These are phyloP conservation scores for Mortierella claussenii DNA, from an alignment of 192 early-diverging fungal genomes.

Conservation along the genomic window DNA sequence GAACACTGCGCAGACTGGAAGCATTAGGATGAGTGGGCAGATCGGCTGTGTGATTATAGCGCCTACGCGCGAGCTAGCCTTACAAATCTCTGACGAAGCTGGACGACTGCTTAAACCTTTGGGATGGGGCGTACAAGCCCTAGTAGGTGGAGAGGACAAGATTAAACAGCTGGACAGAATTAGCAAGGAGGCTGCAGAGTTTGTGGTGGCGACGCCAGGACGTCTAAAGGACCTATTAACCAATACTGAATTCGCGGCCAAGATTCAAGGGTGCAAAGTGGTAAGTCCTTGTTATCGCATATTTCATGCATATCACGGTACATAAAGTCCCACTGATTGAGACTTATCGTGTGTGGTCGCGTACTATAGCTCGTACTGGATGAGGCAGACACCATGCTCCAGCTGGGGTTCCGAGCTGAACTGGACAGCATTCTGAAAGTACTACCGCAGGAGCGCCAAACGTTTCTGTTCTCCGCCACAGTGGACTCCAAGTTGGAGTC, in stretches of 20 bases:
- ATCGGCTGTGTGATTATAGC: conserved; percentile 82
- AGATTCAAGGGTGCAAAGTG: conserved; percentile 64
- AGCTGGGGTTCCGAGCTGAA: conserved; percentile 91
- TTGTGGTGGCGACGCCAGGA: conserved; percentile 96
- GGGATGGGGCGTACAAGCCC: conserved; percentile 69
- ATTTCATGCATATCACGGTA: no score
- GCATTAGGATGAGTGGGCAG: not conserved
- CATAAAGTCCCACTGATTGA: no score
- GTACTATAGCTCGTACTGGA: conserved; percentile 86
- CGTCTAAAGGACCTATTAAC: conserved; percentile 82
- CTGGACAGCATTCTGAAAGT: conserved; percentile 73
- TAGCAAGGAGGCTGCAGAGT: conserved; percentile 69
- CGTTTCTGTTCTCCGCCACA: conserved; percentile 95
- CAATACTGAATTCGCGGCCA: conserved; percentile 58
- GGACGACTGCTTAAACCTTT: conserved; percentile 64
- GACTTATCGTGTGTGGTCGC: no score
- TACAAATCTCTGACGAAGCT: conserved; percentile 85
- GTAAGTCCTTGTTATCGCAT: no score
- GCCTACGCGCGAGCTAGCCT: conserved; percentile 91
- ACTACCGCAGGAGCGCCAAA: conserved; percentile 80
- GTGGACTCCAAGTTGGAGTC: conserved; percentile 73
- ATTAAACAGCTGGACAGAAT: conserved; percentile 60
- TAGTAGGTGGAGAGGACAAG: conserved; percentile 83
- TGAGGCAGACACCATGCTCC: conserved; percentile 93
- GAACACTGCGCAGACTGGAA: not conserved